phyloP scores from a whole-genome alignment of 179 eudicot genomes.

The Heliamphora pulchella region DNA sequence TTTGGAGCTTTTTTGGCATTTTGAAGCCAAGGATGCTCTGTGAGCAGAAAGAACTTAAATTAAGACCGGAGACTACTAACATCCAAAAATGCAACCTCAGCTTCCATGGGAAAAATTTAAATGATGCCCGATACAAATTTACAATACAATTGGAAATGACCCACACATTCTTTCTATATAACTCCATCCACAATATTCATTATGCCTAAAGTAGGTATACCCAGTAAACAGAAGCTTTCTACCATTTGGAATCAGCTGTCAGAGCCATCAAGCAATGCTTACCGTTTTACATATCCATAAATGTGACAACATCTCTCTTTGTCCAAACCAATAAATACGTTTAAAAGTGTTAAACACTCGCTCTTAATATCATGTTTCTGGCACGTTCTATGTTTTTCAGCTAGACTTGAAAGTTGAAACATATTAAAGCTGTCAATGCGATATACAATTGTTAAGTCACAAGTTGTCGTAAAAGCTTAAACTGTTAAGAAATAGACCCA shows the following conservation, averaged over 20 bases:
- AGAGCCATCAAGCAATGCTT: background rate
- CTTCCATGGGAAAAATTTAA: background rate
- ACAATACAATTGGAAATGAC: background rate
- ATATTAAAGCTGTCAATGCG: too few relatives aligned
- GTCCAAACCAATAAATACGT: too few relatives aligned
- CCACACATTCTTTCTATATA: background rate
- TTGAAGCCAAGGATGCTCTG: constrained; percentile 88
- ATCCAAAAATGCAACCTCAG: background rate
- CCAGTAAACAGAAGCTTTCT: background rate
- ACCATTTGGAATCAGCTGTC: background rate
- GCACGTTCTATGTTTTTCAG: too few relatives aligned
- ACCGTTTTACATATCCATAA: background rate
- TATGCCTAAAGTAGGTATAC: background rate
- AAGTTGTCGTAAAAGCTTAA: too few relatives aligned
- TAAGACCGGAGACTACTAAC: background rate
- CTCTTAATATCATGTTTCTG: too few relatives aligned
- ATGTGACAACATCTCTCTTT: too few relatives aligned
- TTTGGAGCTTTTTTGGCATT: constrained; percentile 93
- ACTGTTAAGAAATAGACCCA: too few relatives aligned
- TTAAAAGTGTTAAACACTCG: too few relatives aligned
- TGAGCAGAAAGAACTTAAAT: background rate
- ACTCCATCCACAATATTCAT: background rate
- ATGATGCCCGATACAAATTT: background rate
- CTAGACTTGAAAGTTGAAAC: too few relatives aligned
- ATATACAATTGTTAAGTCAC: too few relatives aligned